Conservation (phyloP, 805 yeast genomes). For the Cyberlindnera suaveolens region DNA sequence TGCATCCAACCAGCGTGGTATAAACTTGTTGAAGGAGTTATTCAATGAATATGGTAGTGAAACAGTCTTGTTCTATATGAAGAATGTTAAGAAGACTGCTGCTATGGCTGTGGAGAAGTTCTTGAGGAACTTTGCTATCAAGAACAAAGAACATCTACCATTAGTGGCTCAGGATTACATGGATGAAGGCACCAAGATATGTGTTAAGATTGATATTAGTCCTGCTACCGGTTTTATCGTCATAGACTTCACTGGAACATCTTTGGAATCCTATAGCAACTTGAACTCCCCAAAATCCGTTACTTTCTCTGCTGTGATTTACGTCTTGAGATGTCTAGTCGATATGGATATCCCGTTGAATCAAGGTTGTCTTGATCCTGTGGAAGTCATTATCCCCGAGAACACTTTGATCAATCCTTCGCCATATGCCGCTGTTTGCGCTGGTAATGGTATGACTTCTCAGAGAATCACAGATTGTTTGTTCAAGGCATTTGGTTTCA, state of each 20-base stretch:
- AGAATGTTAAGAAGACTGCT: slow-evolving; percentile 38
- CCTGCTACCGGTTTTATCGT: slow-evolving; percentile 33
- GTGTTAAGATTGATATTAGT: slow-evolving; percentile 35
- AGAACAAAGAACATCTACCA: slow-evolving; percentile 30
- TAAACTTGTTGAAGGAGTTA: slow-evolving; percentile 35
- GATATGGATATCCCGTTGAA: slow-evolving; percentile 50
- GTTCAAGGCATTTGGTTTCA: slow-evolving; percentile 47
- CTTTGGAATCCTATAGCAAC: slow-evolving; percentile 45
- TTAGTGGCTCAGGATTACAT: slow-evolving; percentile 41
- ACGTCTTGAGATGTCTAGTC: slow-evolving; percentile 45
- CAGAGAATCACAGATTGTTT: slow-evolving; percentile 51
- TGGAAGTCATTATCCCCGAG: slow-evolving; percentile 32
- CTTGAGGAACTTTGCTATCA: slow-evolving; percentile 33
- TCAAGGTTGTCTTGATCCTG: slow-evolving; percentile 47
- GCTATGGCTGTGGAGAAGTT: slow-evolving; percentile 38
- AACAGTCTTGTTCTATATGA: slow-evolving; percentile 41
- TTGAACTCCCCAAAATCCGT: slow-evolving; percentile 52
- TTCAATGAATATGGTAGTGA: slow-evolving; percentile 38
- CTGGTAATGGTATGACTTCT: slow-evolving; percentile 52
- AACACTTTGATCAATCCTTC: slow-evolving; percentile 31
- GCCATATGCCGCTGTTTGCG: slow-evolving; percentile 38
- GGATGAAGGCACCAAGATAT: slow-evolving; percentile 51
- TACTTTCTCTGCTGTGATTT: slow-evolving; percentile 46
- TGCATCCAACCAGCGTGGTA: slow-evolving; percentile 49
- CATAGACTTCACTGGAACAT: slow-evolving; percentile 49